These are phyloP conservation scores for Calamus simplicifolius DNA, from an alignment of 176 grass and related monocot genomes.

Conservation along the genomic window DNA sequence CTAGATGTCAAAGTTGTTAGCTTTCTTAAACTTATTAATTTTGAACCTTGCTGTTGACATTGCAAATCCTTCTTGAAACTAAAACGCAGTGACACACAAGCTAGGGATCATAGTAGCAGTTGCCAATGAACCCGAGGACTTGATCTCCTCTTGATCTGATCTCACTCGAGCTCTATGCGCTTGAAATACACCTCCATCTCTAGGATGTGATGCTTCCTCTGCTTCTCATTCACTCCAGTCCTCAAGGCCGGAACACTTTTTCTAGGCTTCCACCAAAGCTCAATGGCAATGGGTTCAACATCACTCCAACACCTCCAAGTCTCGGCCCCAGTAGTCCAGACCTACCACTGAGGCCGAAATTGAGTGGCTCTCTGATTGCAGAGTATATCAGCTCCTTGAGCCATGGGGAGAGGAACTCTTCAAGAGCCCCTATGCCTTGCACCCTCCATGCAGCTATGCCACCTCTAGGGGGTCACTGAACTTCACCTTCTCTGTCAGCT, in stretches of 20 bases:
- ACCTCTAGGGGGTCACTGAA: too few species aligned
- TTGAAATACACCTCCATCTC: slow-evolving; percentile 82
- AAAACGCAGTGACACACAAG: too few species aligned
- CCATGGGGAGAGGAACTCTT: slow-evolving; percentile 45
- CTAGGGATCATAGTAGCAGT: too few species aligned
- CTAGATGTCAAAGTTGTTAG: too few species aligned
- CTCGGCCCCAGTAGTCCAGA: slow-evolving; percentile 24
- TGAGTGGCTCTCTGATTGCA: slow-evolving; percentile 18
- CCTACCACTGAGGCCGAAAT: neutral
- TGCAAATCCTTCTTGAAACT: too few species aligned
- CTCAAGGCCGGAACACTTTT: neutral
- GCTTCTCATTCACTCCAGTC: slow-evolving; percentile 33
- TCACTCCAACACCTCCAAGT: slow-evolving; percentile 22
- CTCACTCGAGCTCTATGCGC: slow-evolving; percentile 58
- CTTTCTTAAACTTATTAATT: too few species aligned
- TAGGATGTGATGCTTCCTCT: slow-evolving; percentile 64
- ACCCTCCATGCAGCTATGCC: too few species aligned
- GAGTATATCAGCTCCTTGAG: slow-evolving; percentile 70
- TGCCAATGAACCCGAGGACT: slow-evolving; percentile 6
- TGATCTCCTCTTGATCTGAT: slow-evolving; percentile 66
- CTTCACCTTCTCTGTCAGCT: too few species aligned
- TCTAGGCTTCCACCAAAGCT: neutral
- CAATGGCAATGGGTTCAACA: slow-evolving; percentile 3
- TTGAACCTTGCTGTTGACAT: too few species aligned
- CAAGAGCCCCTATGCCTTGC: neutral